phyloP scores from a whole-genome alignment of 2,329 filamentous ascomycete genomes.

The Daldinia eschscholtzii region DNA sequence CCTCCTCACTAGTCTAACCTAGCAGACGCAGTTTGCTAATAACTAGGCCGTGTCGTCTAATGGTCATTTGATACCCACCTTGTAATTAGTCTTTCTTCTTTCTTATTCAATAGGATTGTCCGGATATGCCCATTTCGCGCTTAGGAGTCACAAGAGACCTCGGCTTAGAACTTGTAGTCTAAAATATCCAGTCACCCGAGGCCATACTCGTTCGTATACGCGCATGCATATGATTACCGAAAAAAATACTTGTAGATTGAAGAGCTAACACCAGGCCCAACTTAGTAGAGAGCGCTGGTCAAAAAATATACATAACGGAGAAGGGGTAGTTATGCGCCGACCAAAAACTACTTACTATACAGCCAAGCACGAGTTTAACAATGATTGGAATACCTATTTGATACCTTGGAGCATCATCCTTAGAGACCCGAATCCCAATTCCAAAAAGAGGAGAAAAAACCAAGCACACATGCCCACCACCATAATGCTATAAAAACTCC shows the following conservation, averaged over 20 bases:
- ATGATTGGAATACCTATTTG: slow-evolving; percentile 27
- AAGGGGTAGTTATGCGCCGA: slow-evolving; percentile 34
- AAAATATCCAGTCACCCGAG: not conserved
- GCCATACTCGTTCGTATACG: not conserved
- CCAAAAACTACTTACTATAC: slow-evolving; percentile 30
- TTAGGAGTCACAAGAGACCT: not conserved
- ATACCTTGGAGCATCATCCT: slow-evolving; percentile 23
- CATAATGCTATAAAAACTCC: slow-evolving; percentile 24
- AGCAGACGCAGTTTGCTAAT: not conserved
- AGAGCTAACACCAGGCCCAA: slow-evolving; percentile 3
- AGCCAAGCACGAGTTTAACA: slow-evolving; percentile 28
- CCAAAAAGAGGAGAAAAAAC: not conserved
- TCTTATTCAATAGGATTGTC: not conserved
- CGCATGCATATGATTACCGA: not conserved
- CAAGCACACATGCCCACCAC: slow-evolving; percentile 18
- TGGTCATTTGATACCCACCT: slow-evolving; percentile 4
- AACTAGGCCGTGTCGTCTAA: slow-evolving; percentile 4
- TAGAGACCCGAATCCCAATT: slow-evolving; percentile 18
- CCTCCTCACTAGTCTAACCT: not conserved
- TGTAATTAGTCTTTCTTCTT: not conserved
- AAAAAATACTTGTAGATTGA: slow-evolving; percentile 19
- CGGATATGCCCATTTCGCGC: not conserved
- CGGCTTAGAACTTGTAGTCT: not conserved
- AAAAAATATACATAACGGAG: slow-evolving; percentile 25
- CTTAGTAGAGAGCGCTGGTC: slow-evolving; percentile 6